Base-by-base conservation (phyloP, 768 basidiomycete species). In the Podaxis carcinomalis region DNA sequence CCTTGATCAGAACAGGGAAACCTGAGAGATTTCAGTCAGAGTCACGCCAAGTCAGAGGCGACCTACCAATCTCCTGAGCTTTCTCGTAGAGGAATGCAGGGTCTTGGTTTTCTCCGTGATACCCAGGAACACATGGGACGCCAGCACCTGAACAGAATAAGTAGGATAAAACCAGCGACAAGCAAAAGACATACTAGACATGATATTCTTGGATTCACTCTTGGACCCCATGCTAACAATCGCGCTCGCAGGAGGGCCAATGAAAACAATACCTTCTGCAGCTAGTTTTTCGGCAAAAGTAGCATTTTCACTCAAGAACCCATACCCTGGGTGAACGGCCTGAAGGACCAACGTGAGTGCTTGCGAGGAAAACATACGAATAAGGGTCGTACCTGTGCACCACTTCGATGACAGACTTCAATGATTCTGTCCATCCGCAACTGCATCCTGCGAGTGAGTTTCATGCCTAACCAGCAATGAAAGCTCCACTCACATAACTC, bases 221-320 rank as follows among this genome's bases (percentile, higher is more conserved):
- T 98, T 97, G 0, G 92, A 95, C 1, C 95, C 95, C 95, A 97
- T 98, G 67, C 89, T 91, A 13, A 89, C 75, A 63, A 98, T 98
- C 32, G 95, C 94, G 66, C 81, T 83, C 0, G 90, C 81, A 1
- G 95, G 92, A 14, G 95, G 95, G 0, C 95, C 95, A 63, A 98
- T 93, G 69, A 95, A 97, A 2, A 89, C 83, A 64, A 98, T 84
- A 0, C 92, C 91, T 67, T 88, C 89, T 49, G 84, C 74, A n/a
- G 86, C 83, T 10, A 97, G 81, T 46, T 74, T 77, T 67, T 88
- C 79, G 0, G 95, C 85, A 68, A 98, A 98, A 21, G 73, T 74
- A 4, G 94, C 88, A 62, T 96, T 97, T 75, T 97, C 95, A 67
- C 93, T 95, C 63, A 97, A 73, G 73, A 98, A 97, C 3, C 93